Evolutionary conservation across 1,284 basidiomycete genomes (phyloP), one percentile per base, ranked within the genome.

Genomic region (Austroboletus novae-zelandiae): DNA sequence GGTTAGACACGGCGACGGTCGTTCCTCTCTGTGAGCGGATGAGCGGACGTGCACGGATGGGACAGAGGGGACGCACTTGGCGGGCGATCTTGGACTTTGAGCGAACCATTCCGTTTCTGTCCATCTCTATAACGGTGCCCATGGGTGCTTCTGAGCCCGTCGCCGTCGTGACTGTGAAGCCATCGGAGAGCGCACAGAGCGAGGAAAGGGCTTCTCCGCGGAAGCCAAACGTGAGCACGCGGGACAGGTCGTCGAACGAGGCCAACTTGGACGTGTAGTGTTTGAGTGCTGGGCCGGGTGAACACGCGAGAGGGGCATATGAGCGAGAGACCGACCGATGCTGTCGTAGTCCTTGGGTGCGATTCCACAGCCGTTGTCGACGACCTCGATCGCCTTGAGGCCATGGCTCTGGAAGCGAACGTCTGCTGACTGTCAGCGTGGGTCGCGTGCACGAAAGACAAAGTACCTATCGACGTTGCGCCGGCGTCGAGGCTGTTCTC

Each of bases 401-500:
- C 97, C 97, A 60, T 93, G 82, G 41, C 98, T 85, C 61, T 90
- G 91, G 68, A 99, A 94, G 15, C 89, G 81, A 51, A 99, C 84
- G 66, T 98, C 95, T 96, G 57, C 30, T n/a, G 15, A 23, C 17
- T 45, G 29, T 51, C 44, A 41, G 13, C 37, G 20, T 39, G 5
- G 0, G 18, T 17, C 17, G 35, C 1, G 11, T n/a, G 18, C 0
- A 7, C 1, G 18, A 9, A 34, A 18, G 7, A 17, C 29, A 30
- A 32, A 49, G 52, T 0, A 90, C 94, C 94, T 45, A 99, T 84
- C 57, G 73, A 85, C 0, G 90, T 93, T 0, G 95, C 91, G 0
- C 88, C 89, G 0, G 96, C 94, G 67, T 99, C 97, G 27, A 98
- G 74, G 51, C 92, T 91, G 67, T 99, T 99, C 71, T 99, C 97